phyloP scores from a whole-genome alignment of 2,329 filamentous ascomycete species.

The Aspergillus sp. region DNA sequence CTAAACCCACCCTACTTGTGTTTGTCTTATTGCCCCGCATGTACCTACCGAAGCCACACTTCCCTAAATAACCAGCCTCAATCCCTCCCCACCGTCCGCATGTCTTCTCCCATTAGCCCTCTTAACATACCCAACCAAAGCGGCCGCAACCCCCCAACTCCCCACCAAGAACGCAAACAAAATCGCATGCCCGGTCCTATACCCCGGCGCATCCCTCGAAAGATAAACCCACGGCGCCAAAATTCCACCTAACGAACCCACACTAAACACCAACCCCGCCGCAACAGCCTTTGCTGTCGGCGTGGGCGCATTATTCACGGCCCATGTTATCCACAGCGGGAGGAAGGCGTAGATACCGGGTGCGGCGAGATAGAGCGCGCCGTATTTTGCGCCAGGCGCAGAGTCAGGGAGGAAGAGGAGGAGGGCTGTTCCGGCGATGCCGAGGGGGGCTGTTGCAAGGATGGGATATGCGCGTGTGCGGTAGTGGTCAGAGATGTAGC shows the following conservation, averaged over 20 bases:
- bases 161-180: constrained; percentile 11
- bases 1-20: too few relatives aligned
- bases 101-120: constrained; percentile 5
- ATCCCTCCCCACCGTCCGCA: background rate
- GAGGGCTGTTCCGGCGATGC: constrained; percentile 4
- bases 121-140: constrained; percentile 1
- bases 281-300: constrained; percentile 3
- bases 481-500: constrained; percentile 14
- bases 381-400: constrained; percentile 10
- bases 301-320: constrained; percentile 8
- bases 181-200: constrained; percentile 12
- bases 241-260: constrained; percentile 8
- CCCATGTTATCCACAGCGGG: constrained; percentile 13
- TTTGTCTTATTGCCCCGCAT: too few relatives aligned
- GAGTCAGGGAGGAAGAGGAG: constrained; percentile 8
- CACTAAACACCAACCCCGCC: constrained; percentile 3
- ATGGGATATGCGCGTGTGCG: constrained; percentile 6
- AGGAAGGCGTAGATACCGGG: constrained; percentile 8
- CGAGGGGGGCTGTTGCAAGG: background rate
- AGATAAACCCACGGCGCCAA: constrained; percentile 16
- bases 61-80: too few relatives aligned
- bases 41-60: too few relatives aligned
- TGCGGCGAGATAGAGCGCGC: constrained; percentile 9
- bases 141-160: background rate
- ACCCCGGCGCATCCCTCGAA: constrained; percentile 8